A percentile compares a stretch with the other conserved stretches of the same genome.
Conservation (phyloP, 2,329 filamentous ascomycete species). For the Monosporascus sp. region DNA sequence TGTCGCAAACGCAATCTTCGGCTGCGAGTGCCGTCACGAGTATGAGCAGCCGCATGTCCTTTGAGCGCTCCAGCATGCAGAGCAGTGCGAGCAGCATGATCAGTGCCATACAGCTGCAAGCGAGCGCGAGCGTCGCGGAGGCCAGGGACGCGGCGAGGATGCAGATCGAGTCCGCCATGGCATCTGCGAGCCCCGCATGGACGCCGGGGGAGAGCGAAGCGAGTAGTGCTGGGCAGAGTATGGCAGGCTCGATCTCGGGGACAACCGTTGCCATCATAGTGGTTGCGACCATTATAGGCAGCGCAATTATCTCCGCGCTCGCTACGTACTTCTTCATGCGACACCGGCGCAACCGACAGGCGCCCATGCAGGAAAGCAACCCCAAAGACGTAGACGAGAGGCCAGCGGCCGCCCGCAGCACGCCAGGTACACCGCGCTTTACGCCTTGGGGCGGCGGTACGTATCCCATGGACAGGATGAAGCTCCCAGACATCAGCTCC, state of each 20-base stretch:
- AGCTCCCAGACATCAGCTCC: constrained; percentile 21
- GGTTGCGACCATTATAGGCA: constrained; percentile 20
- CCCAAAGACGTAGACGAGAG: constrained; percentile 8
- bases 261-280: constrained; percentile 25
- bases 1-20: constrained; percentile 24
- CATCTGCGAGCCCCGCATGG: constrained; percentile 11
- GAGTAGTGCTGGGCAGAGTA: background rate
- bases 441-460: constrained; percentile 18
- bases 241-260: constrained; percentile 15
- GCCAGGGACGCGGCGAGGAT: constrained; percentile 35
- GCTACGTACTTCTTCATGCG: constrained; percentile 19
- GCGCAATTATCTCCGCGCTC: constrained; percentile 17
- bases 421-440: constrained; percentile 17
- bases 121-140: constrained; percentile 50
- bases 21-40: constrained; percentile 24
- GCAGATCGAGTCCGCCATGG: constrained; percentile 18
- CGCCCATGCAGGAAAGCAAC: constrained; percentile 7
- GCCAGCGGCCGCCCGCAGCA: constrained; percentile 19
- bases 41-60: constrained; percentile 24
- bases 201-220: constrained; percentile 4
- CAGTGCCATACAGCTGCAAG: constrained; percentile 45
- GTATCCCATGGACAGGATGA: constrained; percentile 22
- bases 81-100: constrained; percentile 34
- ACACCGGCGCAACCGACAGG: constrained; percentile 15
- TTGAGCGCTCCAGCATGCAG: constrained; percentile 18